phyloP scores from a whole-genome alignment of 768 basidiomycete species.

The Coprinopsis strossmayeri region DNA sequence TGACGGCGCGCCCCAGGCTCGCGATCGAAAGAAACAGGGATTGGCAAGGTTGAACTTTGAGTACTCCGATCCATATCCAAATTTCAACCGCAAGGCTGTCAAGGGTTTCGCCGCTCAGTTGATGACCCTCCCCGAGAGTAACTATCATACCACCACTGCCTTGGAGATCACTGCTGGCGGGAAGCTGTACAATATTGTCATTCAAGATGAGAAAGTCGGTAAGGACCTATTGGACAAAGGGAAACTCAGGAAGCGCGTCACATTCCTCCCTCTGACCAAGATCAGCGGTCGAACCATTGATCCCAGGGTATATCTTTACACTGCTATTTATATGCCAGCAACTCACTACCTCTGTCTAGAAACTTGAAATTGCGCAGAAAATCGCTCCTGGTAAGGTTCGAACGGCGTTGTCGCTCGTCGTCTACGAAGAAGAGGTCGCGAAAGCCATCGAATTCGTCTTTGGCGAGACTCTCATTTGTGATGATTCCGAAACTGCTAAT shows the following conservation, averaged over 20 bases:
- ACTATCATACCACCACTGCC: conserved; percentile 80
- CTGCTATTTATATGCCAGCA: background rate
- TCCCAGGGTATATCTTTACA: conserved; percentile 31
- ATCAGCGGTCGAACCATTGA: conserved; percentile 57
- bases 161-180: conserved; percentile 90
- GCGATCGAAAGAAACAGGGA: conserved; percentile 60
- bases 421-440: conserved; percentile 72
- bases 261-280: conserved; percentile 91
- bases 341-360: conserved; percentile 37
- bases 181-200: conserved; percentile 89
- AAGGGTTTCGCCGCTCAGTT: conserved; percentile 90
- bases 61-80: conserved; percentile 67
- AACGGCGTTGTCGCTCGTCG: conserved; percentile 83
- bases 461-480: conserved; percentile 86
- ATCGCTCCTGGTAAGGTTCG: conserved; percentile 78
- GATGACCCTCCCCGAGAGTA: conserved; percentile 62
- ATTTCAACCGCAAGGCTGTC: conserved; percentile 81
- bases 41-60: conserved; percentile 76
- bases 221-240: conserved; percentile 74
- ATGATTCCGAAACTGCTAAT: conserved; percentile 82
- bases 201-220: conserved; percentile 85
- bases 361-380: conserved; percentile 64
- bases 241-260: conserved; percentile 78
- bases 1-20: too few species aligned
- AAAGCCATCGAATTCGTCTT: conserved; percentile 94